A percentile compares a stretch with the other conserved stretches of the same genome.
These are phyloP conservation scores for Trichosanthes cucumerina DNA, from an alignment of 306 rosid genomes.

Conservation along the genomic window DNA sequence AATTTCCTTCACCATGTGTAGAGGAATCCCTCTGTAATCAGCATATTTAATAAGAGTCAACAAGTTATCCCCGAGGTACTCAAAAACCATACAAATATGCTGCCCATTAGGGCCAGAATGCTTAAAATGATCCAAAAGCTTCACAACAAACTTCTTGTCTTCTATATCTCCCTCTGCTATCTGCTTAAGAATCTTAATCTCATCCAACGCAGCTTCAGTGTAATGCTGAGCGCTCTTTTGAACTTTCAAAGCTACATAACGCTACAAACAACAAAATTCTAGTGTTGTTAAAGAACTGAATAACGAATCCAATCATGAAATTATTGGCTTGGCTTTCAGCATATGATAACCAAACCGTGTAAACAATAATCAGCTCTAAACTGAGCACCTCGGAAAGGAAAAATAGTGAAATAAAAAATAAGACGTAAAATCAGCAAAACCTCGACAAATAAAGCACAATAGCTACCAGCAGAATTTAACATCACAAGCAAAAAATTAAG, in stretches of 20 bases:
- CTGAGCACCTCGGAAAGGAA: neutral
- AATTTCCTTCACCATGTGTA: constrained; percentile 66
- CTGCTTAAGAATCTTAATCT: constrained; percentile 74
- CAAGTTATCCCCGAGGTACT: constrained; percentile 81
- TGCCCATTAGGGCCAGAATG: constrained; percentile 86
- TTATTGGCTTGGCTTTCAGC: neutral
- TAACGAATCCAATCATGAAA: neutral
- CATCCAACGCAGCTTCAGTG: constrained; percentile 85
- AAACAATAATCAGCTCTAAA: neutral
- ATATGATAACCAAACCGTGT: neutral
- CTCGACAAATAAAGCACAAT: neutral
- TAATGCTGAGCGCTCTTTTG: constrained; percentile 85
- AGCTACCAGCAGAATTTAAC: neutral
- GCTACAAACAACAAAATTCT: constrained; percentile 34
- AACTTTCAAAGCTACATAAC: constrained; percentile 73
- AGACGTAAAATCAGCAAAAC: neutral
- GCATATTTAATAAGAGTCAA: constrained; percentile 68
- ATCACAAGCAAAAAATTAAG: neutral
- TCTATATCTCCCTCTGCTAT: constrained; percentile 67
- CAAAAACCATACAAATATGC: constrained; percentile 86
- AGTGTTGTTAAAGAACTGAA: constrained; percentile 12
- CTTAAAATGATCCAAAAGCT: constrained; percentile 86
- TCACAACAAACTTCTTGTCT: constrained; percentile 72
- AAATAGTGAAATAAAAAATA: neutral
- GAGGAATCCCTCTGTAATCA: constrained; percentile 61